phyloP scores from a whole-genome alignment of 2,329 filamentous ascomycete species.

The Penicillium sp. region DNA sequence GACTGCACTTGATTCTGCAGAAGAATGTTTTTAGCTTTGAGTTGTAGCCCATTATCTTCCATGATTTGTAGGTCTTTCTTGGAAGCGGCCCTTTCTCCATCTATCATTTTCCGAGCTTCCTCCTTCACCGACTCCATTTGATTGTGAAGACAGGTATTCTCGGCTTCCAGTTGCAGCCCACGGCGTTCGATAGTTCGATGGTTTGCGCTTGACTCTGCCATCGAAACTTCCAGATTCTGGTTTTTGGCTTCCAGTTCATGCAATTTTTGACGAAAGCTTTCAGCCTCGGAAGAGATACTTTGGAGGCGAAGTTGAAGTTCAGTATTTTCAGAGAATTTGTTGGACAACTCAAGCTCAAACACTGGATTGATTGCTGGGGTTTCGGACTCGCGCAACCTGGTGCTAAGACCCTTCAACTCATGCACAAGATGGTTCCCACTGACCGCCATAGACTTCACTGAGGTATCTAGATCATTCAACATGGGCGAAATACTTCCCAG shows the following conservation, averaged over 20 bases:
- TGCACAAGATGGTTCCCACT: slow-evolving; percentile 31
- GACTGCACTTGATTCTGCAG: no score
- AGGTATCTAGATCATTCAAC: slow-evolving; percentile 22
- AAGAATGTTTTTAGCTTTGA: no score
- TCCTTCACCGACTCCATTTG: slow-evolving; percentile 26
- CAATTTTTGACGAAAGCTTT: slow-evolving; percentile 19
- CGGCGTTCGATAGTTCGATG: slow-evolving; percentile 22
- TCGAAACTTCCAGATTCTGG: slow-evolving; percentile 18
- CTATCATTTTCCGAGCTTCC: slow-evolving; percentile 36
- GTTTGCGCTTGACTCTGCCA: slow-evolving; percentile 24
- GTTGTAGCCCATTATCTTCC: no score
- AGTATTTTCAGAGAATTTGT: slow-evolving; percentile 26
- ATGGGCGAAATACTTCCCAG: slow-evolving; percentile 24
- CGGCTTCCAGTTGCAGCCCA: slow-evolving; percentile 22
- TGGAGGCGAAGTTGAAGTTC: slow-evolving; percentile 33
- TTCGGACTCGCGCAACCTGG: slow-evolving; percentile 24
- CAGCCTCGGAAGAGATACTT: slow-evolving; percentile 20
- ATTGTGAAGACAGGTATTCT: slow-evolving; percentile 27
- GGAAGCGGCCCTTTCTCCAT: slow-evolving; percentile 33
- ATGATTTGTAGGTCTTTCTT: slow-evolving; percentile 34
- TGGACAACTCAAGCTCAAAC: slow-evolving; percentile 29
- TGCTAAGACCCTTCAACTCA: slow-evolving; percentile 30
- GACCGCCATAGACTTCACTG: slow-evolving; percentile 26
- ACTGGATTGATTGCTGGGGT: slow-evolving; percentile 21
- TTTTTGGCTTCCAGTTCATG: slow-evolving; percentile 26